Conservation (phyloP, 257 asterid species). For the Solanum verrucosum region DNA sequence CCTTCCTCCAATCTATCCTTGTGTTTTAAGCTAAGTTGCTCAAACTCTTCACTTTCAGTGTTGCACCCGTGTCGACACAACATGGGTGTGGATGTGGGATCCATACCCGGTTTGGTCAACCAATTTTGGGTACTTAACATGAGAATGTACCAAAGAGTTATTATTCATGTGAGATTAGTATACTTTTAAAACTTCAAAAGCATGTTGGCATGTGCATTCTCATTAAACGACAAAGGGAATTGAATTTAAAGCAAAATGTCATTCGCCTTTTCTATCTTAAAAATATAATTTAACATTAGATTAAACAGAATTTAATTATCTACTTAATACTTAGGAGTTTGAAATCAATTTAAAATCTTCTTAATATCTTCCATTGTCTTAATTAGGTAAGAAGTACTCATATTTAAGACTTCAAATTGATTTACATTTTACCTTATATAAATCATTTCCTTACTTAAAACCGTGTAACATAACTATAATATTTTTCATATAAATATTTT, state of each 20-base stretch:
- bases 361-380: not conserved
- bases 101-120: not conserved
- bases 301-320: not conserved
- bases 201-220: not conserved
- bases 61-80: not conserved
- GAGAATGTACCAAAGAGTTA: not conserved
- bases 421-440: not conserved
- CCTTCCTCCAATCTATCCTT: not conserved
- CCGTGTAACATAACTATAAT: not conserved
- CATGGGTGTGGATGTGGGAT: not conserved
- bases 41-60: not conserved
- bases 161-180: not conserved
- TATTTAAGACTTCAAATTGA: not conserved
- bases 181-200: not conserved
- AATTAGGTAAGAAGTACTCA: not conserved
- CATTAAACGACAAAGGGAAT: not conserved
- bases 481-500: not conserved
- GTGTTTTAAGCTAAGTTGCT: not conserved
- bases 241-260: not conserved
- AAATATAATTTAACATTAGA: not conserved
- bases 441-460: not conserved
- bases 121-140: not conserved
- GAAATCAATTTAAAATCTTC: not conserved
- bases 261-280: not conserved
- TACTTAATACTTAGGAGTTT: not conserved